Evolutionary conservation across 352 stramenopile genomes (phyloP).

Genomic region (Phytophthora fragariaefolia): DNA sequence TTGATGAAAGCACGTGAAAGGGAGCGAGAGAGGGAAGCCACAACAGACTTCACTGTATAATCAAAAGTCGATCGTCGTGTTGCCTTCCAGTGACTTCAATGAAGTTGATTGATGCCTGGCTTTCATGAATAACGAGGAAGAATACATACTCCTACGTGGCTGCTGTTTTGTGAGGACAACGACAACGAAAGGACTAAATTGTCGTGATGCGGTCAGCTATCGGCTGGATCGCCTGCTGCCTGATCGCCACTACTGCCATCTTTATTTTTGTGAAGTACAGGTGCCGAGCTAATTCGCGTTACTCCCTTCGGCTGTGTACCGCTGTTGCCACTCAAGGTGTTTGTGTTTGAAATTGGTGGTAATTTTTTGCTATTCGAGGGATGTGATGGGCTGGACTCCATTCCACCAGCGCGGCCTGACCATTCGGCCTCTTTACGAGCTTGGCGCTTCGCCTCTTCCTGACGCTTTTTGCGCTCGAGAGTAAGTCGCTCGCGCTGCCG

Average conservation of each 20-base stretch:
- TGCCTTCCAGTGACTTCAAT: not conserved
- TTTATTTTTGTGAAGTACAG: constrained; percentile 65
- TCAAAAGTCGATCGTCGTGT: not conserved
- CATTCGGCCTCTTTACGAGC: constrained; percentile 81
- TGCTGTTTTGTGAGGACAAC: constrained; percentile 13
- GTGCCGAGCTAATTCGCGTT: constrained; percentile 67
- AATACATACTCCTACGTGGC: constrained; percentile 28
- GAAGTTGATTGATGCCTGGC: constrained; percentile 10
- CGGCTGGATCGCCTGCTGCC: constrained; percentile 24
- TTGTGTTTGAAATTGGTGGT: constrained; percentile 53
- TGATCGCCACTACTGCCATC: constrained; percentile 29
- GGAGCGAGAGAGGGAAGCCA: constrained; percentile 42
- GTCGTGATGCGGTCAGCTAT: constrained; percentile 24
- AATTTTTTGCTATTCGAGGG: constrained; percentile 58
- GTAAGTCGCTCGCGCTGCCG: constrained; percentile 74
- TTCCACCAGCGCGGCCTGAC: constrained; percentile 71
- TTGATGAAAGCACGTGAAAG: constrained; percentile 55
- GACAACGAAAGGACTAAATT: constrained; percentile 19
- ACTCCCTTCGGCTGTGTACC: constrained; percentile 34
- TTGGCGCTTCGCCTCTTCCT: constrained; percentile 61
- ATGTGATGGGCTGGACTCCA: constrained; percentile 57
- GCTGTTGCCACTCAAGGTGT: no score
- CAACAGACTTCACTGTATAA: constrained; percentile 56
- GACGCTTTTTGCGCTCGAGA: constrained; percentile 65
- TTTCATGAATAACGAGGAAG: constrained; percentile 25